These are phyloP conservation scores for Trametes meyenii DNA, from an alignment of 768 basidiomycete genomes.

Conservation along the genomic window DNA sequence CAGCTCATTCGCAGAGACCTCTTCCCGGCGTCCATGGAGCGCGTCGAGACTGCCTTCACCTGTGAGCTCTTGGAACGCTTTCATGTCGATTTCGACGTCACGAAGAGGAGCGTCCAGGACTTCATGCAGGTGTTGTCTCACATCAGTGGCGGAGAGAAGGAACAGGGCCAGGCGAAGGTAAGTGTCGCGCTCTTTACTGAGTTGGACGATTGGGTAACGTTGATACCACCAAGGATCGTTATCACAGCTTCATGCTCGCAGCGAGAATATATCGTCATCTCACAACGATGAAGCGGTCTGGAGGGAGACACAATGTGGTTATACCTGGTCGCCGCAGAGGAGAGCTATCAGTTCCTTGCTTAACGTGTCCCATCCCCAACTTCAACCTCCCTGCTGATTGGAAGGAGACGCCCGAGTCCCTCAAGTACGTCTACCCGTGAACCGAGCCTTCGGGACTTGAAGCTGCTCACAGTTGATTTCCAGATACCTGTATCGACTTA, in stretches of 20 bases:
- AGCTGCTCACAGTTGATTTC: background rate
- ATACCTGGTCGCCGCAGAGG: background rate
- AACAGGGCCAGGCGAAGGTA: no score
- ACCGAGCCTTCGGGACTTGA: background rate
- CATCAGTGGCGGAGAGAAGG: no score
- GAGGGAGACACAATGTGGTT: background rate
- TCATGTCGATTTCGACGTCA: background rate
- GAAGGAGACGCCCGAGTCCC: background rate
- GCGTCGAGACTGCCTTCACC: background rate
- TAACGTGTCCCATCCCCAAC: background rate
- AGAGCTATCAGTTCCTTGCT: background rate
- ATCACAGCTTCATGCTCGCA: background rate
- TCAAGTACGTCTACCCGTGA: background rate
- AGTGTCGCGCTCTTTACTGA: background rate
- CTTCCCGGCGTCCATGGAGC: background rate
- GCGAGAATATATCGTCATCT: background rate
- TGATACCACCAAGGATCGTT: background rate
- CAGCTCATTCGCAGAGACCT: background rate
- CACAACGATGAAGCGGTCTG: background rate
- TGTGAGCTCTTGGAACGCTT: background rate
- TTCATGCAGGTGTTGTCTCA: background rate
- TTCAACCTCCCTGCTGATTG: constrained; percentile 3
- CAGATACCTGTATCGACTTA: background rate
- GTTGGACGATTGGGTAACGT: background rate
- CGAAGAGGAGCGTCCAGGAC: background rate